Percentiles rank a stretch among this genome's conserved stretches.
These are phyloP conservation scores for Flaveria trinervia DNA, from an alignment of 129 eudicot genomes.

Conservation along the genomic window DNA sequence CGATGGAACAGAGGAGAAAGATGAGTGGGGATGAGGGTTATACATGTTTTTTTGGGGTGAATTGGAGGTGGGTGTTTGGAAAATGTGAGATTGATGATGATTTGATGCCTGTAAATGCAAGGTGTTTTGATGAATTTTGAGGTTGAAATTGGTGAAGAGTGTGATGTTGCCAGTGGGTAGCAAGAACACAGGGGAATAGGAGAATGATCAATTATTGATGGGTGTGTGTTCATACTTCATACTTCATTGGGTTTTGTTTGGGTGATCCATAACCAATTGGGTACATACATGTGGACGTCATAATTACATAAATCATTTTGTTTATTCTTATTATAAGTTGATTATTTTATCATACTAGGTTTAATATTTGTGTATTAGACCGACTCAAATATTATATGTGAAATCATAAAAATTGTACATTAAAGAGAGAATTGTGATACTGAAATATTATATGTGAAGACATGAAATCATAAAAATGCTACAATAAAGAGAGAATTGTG, in stretches of 20 bases:
- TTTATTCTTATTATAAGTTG: no score
- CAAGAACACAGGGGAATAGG: slow-evolving; percentile 65
- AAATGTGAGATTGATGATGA: neutral
- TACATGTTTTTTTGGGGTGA: neutral
- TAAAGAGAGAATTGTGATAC: no score
- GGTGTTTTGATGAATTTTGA: slow-evolving; percentile 35
- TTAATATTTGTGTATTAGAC: no score
- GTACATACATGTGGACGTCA: slow-evolving; percentile 32
- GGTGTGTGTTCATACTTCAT: slow-evolving; percentile 35
- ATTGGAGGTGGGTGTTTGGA: neutral
- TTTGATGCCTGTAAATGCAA: neutral
- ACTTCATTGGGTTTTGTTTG: slow-evolving; percentile 34
- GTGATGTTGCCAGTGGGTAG: slow-evolving; percentile 44
- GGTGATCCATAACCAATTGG: slow-evolving; percentile 33
- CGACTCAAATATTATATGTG: no score
- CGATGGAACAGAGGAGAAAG: slow-evolving; percentile 20
- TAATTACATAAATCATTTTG: no score
- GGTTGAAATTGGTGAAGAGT: slow-evolving; percentile 10
- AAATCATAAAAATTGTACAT: no score
- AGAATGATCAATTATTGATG: slow-evolving; percentile 74
- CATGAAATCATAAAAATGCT: no score
- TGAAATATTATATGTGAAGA: no score
- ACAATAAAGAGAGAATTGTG: no score
- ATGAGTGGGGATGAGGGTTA: neutral
- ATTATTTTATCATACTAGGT: no score